These are phyloP conservation scores for Trametes meyenii DNA, from an alignment of 768 basidiomycete genomes.

Conservation along the genomic window DNA sequence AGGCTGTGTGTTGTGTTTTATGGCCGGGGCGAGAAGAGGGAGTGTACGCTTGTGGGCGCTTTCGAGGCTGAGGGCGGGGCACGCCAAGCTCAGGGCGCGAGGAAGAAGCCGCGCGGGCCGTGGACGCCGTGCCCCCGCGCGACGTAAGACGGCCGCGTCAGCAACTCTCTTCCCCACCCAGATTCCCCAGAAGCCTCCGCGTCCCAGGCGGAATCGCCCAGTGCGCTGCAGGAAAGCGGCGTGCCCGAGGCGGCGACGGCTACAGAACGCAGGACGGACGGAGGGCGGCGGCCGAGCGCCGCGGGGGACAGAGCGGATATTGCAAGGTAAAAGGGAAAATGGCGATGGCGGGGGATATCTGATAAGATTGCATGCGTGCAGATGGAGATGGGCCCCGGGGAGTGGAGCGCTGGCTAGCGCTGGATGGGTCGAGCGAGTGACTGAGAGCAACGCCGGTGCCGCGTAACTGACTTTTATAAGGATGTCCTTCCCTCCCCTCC, in stretches of 20 bases:
- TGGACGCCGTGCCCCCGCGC: neutral
- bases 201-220: neutral
- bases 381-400: neutral
- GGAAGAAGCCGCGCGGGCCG: slow-evolving; percentile 4
- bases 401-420: neutral
- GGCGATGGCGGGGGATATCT: neutral
- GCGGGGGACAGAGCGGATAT: neutral
- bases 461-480: slow-evolving; percentile 16
- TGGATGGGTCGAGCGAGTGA: neutral
- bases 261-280: no score
- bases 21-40: neutral
- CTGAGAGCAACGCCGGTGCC: slow-evolving; percentile 6
- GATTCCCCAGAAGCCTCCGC: no score
- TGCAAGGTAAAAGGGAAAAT: no score
- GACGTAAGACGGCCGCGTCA: neutral
- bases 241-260: no score
- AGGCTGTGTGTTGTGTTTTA: neutral
- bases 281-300: neutral
- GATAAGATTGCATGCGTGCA: neutral
- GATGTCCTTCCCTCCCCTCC: neutral
- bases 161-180: neutral
- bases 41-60: slow-evolving; percentile 10
- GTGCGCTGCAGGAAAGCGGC: no score
- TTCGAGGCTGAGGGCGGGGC: no score
- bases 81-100: neutral